Conservation (phyloP, 345 rosid species). For the Lagerstroemia speciosa region DNA sequence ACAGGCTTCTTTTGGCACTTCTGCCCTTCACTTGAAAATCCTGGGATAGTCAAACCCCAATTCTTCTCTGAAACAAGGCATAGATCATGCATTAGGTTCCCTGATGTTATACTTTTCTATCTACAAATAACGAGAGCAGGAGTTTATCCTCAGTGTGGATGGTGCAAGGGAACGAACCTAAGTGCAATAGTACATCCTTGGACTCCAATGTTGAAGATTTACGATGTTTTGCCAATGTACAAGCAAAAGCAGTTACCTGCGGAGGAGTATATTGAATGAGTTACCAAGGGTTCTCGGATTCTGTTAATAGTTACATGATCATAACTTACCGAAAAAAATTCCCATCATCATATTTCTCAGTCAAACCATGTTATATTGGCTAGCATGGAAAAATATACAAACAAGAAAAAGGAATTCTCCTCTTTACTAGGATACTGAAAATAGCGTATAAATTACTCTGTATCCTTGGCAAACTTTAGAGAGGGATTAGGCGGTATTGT, state of each 20-base stretch:
- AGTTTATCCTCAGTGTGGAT: neutral
- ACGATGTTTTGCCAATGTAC: constrained; percentile 92
- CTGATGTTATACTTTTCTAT: neutral
- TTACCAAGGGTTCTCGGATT: neutral
- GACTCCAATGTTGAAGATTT: constrained; percentile 87
- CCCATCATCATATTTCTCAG: neutral
- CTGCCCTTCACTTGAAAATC: constrained; percentile 72
- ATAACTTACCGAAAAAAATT: neutral
- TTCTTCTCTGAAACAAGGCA: constrained; percentile 65
- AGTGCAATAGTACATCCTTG: constrained; percentile 79
- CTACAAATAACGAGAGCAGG: neutral
- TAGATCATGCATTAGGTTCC: constrained; percentile 9
- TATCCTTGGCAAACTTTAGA: too few relatives aligned
- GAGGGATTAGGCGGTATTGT: too few relatives aligned
- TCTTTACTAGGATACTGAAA: too few relatives aligned
- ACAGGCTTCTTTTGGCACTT: constrained; percentile 57
- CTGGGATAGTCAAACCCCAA: constrained; percentile 74
- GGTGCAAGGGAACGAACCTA: constrained; percentile 50
- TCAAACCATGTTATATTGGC: too few relatives aligned
- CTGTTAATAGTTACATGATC: neutral
- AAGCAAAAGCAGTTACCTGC: constrained; percentile 82
- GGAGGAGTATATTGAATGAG: constrained; percentile 6
- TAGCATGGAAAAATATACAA: too few relatives aligned
- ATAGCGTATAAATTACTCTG: too few relatives aligned
- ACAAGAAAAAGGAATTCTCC: too few relatives aligned